Evolutionary conservation across 495 filamentous ascomycete species (phyloP).

Genomic region (Xylaria bambusicola): DNA sequence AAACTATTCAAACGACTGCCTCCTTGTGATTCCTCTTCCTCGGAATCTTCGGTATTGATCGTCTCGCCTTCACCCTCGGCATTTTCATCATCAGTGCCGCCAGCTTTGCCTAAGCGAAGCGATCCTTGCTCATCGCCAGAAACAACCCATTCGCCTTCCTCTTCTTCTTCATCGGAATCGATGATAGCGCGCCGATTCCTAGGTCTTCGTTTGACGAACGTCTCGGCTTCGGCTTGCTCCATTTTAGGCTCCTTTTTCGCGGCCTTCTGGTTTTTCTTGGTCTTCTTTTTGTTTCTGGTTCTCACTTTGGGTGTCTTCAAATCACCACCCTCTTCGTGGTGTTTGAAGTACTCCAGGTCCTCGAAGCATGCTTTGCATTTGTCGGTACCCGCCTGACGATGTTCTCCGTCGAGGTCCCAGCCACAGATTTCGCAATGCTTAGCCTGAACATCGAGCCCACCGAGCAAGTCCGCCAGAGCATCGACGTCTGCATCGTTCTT

Average conservation of each 20-base stretch:
- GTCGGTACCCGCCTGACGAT: slow-evolving; percentile 56
- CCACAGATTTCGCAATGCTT: slow-evolving; percentile 92
- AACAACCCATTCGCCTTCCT: slow-evolving; percentile 76
- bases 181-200: slow-evolving; percentile 57
- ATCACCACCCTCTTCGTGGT: slow-evolving; percentile 37
- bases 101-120: slow-evolving; percentile 69
- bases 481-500: slow-evolving; percentile 64
- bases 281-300: slow-evolving; percentile 38
- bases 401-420: slow-evolving; percentile 60
- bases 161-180: slow-evolving; percentile 69
- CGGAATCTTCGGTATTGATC: slow-evolving; percentile 65
- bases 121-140: slow-evolving; percentile 59
- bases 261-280: slow-evolving; percentile 47
- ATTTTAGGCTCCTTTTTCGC: slow-evolving; percentile 9
- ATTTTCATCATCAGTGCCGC: slow-evolving; percentile 81
- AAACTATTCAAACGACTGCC: slow-evolving; percentile 51
- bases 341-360: slow-evolving; percentile 56
- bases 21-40: slow-evolving; percentile 45
- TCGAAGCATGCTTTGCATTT: slow-evolving; percentile 70
- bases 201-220: slow-evolving; percentile 40
- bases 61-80: slow-evolving; percentile 82
- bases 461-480: slow-evolving; percentile 80
- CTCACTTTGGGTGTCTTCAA: slow-evolving; percentile 30
- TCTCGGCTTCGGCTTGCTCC: slow-evolving; percentile 44
- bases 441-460: slow-evolving; percentile 74